These are phyloP conservation scores for Cucurbita moschata DNA, from an alignment of 306 rosid genomes.

Conservation along the genomic window DNA sequence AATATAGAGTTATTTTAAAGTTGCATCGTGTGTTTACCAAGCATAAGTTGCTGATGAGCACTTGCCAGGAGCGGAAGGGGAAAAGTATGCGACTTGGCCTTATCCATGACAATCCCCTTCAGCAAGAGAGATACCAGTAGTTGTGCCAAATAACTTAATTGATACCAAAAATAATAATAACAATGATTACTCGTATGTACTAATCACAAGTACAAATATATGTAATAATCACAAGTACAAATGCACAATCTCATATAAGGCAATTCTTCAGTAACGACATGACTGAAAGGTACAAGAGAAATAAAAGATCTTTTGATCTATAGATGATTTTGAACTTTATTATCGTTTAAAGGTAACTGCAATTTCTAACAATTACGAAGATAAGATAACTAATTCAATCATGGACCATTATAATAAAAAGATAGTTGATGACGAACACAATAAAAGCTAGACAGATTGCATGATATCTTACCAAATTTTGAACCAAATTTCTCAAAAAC, in stretches of 20 bases:
- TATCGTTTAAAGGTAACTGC: not conserved
- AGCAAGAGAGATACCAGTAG: slow-evolving; percentile 16
- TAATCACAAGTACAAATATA: not conserved
- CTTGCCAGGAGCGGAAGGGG: slow-evolving; percentile 84
- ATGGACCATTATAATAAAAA: not conserved
- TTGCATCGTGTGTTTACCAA: slow-evolving; percentile 34
- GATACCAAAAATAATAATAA: not conserved
- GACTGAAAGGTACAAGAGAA: not conserved
- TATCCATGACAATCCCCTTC: slow-evolving; percentile 57
- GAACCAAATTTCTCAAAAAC: slow-evolving; percentile 21
- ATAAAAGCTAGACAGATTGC: not conserved
- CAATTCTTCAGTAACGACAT: not conserved
- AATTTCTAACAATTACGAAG: not conserved
- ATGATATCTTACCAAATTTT: slow-evolving; percentile 52
- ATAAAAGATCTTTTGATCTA: not conserved
- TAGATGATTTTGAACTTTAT: not conserved
- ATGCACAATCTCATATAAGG: not conserved
- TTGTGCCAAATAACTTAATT: slow-evolving; percentile 1
- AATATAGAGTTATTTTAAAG: not conserved
- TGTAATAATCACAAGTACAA: not conserved
- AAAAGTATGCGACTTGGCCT: slow-evolving; percentile 61
- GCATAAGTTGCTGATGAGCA: slow-evolving; percentile 71
- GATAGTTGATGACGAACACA: not conserved
- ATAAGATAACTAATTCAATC: not conserved
- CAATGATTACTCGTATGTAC: not conserved